phyloP scores from a whole-genome alignment of 805 yeast genomes.

The Starmerella khaoyaiensis region DNA sequence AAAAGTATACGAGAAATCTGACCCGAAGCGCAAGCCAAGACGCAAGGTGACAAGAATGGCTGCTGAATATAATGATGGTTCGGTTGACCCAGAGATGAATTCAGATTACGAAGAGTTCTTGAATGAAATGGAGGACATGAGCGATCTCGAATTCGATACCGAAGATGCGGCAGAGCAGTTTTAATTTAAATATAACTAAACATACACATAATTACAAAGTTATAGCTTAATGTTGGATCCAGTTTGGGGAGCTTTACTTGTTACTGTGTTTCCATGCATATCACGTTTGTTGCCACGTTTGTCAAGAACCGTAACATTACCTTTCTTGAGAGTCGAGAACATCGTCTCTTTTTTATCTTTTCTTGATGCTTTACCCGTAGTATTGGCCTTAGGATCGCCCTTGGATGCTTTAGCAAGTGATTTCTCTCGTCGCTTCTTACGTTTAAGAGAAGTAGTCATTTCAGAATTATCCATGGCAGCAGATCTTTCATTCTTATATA shows the following conservation, averaged over 20 bases:
- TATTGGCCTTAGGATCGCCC: conserved; percentile 20
- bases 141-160: conserved; percentile 9
- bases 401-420: conserved; percentile 24
- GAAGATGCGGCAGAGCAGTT: conserved; percentile 2
- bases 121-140: conserved; percentile 70
- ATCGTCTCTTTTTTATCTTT: conserved; percentile 34
- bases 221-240: conserved; percentile 27
- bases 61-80: conserved; percentile 79
- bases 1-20: conserved; percentile 77
- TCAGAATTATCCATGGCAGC: conserved; percentile 16
- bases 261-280: conserved; percentile 52
- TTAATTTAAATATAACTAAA: not conserved
- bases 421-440: conserved; percentile 76
- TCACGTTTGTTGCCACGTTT: conserved; percentile 64
- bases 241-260: conserved; percentile 26
- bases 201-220: not conserved
- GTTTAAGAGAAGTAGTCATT: conserved; percentile 24
- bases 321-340: conserved; percentile 59
- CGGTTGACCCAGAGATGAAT: conserved; percentile 36
- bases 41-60: conserved; percentile 97
- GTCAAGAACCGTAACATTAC: conserved; percentile 67
- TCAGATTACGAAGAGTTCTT: conserved; percentile 69
- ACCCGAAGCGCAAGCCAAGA: conserved; percentile 42
- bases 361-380: conserved; percentile 27
- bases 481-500: conserved; percentile 39